Evolutionary conservation across 306 rosid species (phyloP).

Genomic region (Fragaria ananassa): DNA sequence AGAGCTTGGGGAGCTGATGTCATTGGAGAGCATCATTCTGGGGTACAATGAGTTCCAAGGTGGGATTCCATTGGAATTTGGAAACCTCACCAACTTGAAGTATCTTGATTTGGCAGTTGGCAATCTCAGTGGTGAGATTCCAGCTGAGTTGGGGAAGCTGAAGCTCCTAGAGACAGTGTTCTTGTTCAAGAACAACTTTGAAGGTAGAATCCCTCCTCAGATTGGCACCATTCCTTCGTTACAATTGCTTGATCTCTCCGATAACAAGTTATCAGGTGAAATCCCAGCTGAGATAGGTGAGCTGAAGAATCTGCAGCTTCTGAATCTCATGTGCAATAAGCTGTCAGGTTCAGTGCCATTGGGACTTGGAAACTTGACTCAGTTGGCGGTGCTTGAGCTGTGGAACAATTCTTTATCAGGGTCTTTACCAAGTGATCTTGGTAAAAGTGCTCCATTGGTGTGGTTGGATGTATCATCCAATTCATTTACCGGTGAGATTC

Average conservation of each 20-base stretch:
- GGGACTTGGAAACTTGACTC: conserved; percentile 58
- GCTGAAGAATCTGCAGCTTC: conserved; percentile 68
- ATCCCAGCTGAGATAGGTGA: conserved; percentile 64
- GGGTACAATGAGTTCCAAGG: conserved; percentile 87
- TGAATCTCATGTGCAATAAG: conserved; percentile 74
- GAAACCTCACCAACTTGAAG: conserved; percentile 70
- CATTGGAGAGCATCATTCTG: conserved; percentile 67
- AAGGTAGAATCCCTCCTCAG: conserved; percentile 58
- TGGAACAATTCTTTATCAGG: conserved; percentile 92
- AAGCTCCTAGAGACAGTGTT: conserved; percentile 58
- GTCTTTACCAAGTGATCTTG: conserved; percentile 66
- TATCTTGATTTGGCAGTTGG: conserved; percentile 91
- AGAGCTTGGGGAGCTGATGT: conserved; percentile 67
- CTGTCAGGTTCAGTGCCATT: conserved; percentile 72
- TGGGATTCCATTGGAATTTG: conserved; percentile 69
- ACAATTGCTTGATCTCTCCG: conserved; percentile 71
- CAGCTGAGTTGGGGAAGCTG: conserved; percentile 60
- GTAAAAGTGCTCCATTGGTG: conserved; percentile 68
- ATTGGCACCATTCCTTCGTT: conserved; percentile 56
- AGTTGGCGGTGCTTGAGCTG: conserved; percentile 64
- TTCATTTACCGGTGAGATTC: conserved; percentile 74
- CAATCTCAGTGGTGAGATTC: conserved; percentile 77
- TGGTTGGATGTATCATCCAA: conserved; percentile 95
- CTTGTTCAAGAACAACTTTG: conserved; percentile 67
- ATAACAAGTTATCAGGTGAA: conserved; percentile 66